Base-by-base conservation (phyloP, 108 stramenopile species). In the Skeletonema potamos region DNA sequence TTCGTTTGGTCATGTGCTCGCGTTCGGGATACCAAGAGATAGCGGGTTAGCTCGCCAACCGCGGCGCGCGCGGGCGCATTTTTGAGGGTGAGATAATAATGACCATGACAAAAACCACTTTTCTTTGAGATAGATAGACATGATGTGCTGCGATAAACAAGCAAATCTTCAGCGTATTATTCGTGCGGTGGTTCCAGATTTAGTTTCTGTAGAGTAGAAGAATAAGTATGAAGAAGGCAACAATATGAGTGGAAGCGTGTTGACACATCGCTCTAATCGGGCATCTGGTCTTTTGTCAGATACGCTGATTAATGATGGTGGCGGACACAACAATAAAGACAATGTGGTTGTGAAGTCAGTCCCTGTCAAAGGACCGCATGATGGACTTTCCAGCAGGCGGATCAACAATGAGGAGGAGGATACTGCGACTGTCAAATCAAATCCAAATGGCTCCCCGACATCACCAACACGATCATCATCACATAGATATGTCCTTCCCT, bases 401-500 rank as follows among this genome's bases (percentile, higher is more conserved):
- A 51, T 51, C 22, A 51, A 9, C 22, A 51, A 68, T 37, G 67
- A 37, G 30, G 54, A 58, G 2, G 67, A 36, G n/a, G 67, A 68
- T 68, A 54, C 54, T 41, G 39, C 29, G 17, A 58, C 37, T 17
- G 37, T 68, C 11, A 68, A 58, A 58, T 68, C 67, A 27, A 68
- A 72, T 55, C 48, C 48, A 51, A 51, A 51, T 51, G 48, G 48
- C 22, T 22, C 48, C 20, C 48, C 48, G 1, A 24, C 48, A 51
- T 7, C 20, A 51, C 22, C 20, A 22, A 4, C 62, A 39, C 33
- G 29, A 18, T 46, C 32, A 56, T 34, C 59, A 41, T 54, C 71
- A 8, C 54, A 33, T 9, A 29, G 44, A 12, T 79, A 79, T 51
- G 67, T 72, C 67, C 78, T 79, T n/a, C 78, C 78, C 26, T 79